phyloP scores from a whole-genome alignment of 208 protist genomes.

The Wallacemonas collosoma region DNA sequence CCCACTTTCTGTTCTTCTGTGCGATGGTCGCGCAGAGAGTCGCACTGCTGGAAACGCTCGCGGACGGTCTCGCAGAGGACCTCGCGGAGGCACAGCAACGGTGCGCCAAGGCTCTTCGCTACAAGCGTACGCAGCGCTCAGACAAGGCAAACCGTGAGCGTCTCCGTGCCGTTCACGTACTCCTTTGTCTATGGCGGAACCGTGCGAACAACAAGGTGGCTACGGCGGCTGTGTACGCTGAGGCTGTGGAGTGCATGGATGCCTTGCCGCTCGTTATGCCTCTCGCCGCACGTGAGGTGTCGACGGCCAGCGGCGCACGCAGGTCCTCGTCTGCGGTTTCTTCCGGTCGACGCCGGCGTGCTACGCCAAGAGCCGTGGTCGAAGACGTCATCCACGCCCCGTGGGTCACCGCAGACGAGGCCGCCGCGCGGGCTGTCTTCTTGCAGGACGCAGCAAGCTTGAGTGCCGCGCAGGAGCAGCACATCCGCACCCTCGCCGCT shows the following conservation, averaged over 20 bases:
- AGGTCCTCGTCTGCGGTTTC: background rate
- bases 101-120: background rate
- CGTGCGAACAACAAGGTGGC: conserved; percentile 5
- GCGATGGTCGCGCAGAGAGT: conserved; percentile 5
- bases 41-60: background rate
- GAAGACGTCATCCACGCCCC: conserved; percentile 11
- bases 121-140: background rate
- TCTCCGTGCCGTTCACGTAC: background rate
- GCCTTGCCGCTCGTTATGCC: conserved; percentile 9
- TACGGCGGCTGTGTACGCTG: background rate
- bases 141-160: background rate
- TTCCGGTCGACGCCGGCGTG: background rate
- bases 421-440: background rate
- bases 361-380: background rate
- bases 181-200: conserved; percentile 12
- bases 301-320: background rate
- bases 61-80: background rate
- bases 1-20: conserved; percentile 4
- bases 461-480: background rate
- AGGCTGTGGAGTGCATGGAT: conserved; percentile 11
- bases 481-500: background rate
- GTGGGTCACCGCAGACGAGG: background rate
- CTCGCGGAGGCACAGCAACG: background rate
- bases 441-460: background rate
- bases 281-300: background rate